Evolutionary conservation across 352 stramenopile genomes (phyloP).

Genomic region (Thraustotheca clavata): DNA sequence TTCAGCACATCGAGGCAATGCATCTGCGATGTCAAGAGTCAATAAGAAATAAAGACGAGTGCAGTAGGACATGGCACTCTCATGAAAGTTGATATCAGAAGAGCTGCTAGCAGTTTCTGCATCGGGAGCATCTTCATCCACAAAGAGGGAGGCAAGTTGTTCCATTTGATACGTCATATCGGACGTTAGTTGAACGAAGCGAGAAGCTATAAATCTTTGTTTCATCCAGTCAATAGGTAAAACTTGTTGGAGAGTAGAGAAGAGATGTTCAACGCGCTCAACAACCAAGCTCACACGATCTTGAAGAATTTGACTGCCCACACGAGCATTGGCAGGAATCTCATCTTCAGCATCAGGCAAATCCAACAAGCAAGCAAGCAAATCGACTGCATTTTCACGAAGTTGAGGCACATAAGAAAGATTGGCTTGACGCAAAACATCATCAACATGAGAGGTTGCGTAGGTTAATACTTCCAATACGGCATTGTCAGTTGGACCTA

Average conservation of each 20-base stretch:
- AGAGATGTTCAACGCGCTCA: constrained; percentile 17
- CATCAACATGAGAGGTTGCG: constrained; percentile 39
- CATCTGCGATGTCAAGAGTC: constrained; percentile 30
- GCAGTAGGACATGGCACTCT: constrained; percentile 42
- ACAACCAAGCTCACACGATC: constrained; percentile 16
- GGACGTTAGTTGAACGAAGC: constrained; percentile 47
- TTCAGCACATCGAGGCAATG: constrained; percentile 68
- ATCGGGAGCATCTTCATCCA: constrained; percentile 44
- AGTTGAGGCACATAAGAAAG: constrained; percentile 65
- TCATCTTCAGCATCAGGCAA: constrained; percentile 47
- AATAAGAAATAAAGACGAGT: constrained; percentile 77
- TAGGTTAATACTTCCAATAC: constrained; percentile 58
- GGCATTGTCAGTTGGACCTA: constrained; percentile 57
- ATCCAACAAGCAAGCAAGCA: constrained; percentile 77
- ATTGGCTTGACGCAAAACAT: constrained; percentile 58
- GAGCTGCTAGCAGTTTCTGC: constrained; percentile 48
- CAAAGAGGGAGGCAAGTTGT: constrained; percentile 49
- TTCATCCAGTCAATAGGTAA: constrained; percentile 12
- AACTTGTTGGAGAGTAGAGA: constrained; percentile 17
- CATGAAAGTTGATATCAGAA: constrained; percentile 23
- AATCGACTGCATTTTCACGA: constrained; percentile 73
- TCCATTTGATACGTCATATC: constrained; percentile 63
- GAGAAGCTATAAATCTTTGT: constrained; percentile 44
- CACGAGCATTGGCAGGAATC: neutral
- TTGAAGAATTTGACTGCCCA: constrained; percentile 19